Conservation (phyloP, 1,284 basidiomycete species). For the Leccinum pachyderme region DNA sequence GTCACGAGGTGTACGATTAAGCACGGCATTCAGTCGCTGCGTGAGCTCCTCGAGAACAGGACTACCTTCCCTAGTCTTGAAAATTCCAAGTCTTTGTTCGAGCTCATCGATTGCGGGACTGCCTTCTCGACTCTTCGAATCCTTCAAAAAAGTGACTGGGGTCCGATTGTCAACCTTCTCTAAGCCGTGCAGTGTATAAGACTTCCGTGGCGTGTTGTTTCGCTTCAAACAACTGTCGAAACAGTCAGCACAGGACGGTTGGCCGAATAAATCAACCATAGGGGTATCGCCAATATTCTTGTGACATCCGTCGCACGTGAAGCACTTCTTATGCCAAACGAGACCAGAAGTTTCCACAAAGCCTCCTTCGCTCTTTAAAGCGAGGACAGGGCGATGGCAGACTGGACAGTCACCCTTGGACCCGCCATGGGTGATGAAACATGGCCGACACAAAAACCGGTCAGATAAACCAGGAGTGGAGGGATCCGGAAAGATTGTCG, state of each 20-base stretch:
- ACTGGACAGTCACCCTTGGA: slow-evolving; percentile 68
- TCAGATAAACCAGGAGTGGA: slow-evolving; percentile 38
- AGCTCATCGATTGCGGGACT: slow-evolving; percentile 58
- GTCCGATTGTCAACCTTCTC: slow-evolving; percentile 35
- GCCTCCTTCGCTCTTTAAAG: slow-evolving; percentile 70
- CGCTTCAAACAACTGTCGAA: slow-evolving; percentile 70
- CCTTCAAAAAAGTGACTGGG: slow-evolving; percentile 39
- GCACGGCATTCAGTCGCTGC: slow-evolving; percentile 47
- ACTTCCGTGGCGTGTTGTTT: slow-evolving; percentile 45
- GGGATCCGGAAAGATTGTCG: slow-evolving; percentile 80
- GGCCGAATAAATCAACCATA: slow-evolving; percentile 77
- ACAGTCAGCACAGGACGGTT: slow-evolving; percentile 72
- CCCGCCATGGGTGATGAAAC: slow-evolving; percentile 68
- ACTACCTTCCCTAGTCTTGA: slow-evolving; percentile 57
- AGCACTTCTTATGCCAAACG: slow-evolving; percentile 79
- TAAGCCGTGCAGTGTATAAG: slow-evolving; percentile 27
- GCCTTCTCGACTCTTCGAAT: slow-evolving; percentile 42
- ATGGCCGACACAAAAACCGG: slow-evolving; percentile 68
- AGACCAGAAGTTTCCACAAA: slow-evolving; percentile 67
- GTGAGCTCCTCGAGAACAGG: slow-evolving; percentile 60
- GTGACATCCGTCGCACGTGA: slow-evolving; percentile 67
- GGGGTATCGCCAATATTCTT: slow-evolving; percentile 70
- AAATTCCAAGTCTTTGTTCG: slow-evolving; percentile 54
- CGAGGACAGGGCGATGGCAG: slow-evolving; percentile 67
- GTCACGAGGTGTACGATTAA: slow-evolving; percentile 37